phyloP scores from a whole-genome alignment of 2,329 filamentous ascomycete species.

The Sporothrix dimorphospora region DNA sequence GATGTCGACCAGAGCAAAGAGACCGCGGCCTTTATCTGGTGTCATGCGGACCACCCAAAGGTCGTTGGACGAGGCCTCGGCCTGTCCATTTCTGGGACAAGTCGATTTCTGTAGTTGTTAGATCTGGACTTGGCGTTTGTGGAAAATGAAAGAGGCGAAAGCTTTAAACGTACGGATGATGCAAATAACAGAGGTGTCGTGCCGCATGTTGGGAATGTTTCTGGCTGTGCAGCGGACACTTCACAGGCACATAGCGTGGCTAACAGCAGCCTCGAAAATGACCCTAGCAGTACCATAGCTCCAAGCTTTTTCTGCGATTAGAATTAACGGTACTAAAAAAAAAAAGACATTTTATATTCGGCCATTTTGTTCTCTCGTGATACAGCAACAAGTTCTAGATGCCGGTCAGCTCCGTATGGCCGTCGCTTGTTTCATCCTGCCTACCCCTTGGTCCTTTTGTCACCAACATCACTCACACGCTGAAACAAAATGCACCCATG shows the following conservation, averaged over 20 bases:
- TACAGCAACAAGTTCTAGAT: not conserved
- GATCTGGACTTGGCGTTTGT: no score
- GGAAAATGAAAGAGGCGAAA: no score
- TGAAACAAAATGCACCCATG: not conserved
- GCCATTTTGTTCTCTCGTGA: not conserved
- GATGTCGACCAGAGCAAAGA: constrained; percentile 45
- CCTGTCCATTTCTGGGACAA: not conserved
- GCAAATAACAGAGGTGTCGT: not conserved
- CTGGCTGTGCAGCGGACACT: not conserved
- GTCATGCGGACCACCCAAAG: constrained; percentile 32
- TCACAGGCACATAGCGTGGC: no score
- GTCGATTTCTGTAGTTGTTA: not conserved
- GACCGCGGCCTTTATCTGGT: constrained; percentile 48
- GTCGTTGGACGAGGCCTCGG: not conserved
- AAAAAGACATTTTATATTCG: not conserved
- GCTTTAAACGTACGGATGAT: no score
- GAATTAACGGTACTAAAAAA: no score
- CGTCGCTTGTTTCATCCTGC: not conserved
- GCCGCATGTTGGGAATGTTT: not conserved
- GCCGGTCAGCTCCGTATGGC: not conserved
- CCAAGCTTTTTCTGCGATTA: not conserved
- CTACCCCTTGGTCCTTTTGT: not conserved
- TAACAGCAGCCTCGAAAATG: not conserved
- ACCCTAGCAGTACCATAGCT: not conserved
- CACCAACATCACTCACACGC: not conserved